phyloP scores from a whole-genome alignment of 2,329 filamentous ascomycete species.

The Chaetomium sp. region DNA sequence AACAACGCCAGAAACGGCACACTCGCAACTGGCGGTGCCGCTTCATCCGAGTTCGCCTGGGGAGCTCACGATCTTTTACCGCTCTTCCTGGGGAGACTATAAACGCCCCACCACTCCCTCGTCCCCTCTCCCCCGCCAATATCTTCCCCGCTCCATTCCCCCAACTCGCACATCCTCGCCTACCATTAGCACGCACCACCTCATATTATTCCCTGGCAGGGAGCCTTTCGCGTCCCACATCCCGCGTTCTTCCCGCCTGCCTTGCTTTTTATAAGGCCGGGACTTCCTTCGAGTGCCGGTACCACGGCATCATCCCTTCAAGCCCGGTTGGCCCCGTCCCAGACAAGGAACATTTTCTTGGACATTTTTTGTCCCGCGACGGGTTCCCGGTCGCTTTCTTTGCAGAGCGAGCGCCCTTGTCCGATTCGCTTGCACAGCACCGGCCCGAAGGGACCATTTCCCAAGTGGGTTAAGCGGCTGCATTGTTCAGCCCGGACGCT shows the following conservation, averaged over 20 bases:
- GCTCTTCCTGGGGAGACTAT: constrained; percentile 7
- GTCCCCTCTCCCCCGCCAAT: not conserved
- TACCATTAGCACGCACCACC: too few species aligned
- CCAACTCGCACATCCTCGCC: not conserved
- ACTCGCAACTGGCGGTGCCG: not conserved
- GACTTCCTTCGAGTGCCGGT: not conserved
- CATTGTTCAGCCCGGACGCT: constrained; percentile 10
- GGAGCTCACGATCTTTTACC: constrained; percentile 8
- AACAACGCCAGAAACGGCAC: too few species aligned
- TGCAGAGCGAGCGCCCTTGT: constrained; percentile 2
- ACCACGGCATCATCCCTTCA: not conserved
- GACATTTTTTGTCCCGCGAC: not conserved
- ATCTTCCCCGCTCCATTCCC: constrained; percentile 2
- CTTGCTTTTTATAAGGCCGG: not conserved
- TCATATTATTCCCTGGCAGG: too few species aligned
- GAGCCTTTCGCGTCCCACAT: not conserved
- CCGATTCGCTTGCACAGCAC: not conserved
- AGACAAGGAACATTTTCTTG: not conserved
- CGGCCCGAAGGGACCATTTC: constrained; percentile 9
- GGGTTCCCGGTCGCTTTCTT: constrained; percentile 5
- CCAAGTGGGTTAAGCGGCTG: constrained; percentile 13
- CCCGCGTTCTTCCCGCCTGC: not conserved
- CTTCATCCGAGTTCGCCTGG: not conserved
- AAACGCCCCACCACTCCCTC: not conserved
- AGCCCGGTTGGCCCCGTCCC: not conserved